These are phyloP conservation scores for Ogataea populi-albae DNA, from an alignment of 805 yeast genomes.

Conservation along the genomic window DNA sequence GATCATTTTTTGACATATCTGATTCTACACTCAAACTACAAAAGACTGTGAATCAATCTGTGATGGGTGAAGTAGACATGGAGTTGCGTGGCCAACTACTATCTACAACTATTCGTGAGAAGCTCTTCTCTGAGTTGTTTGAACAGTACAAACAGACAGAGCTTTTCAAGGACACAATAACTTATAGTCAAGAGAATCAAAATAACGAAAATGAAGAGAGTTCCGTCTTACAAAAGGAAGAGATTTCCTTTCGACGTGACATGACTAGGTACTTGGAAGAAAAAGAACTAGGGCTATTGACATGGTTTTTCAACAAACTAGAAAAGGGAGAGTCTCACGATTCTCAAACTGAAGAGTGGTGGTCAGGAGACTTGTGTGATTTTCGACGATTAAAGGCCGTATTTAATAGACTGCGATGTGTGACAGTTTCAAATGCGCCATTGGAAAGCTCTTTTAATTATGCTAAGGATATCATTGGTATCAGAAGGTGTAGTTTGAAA, in stretches of 20 bases:
- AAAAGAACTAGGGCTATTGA: too few relatives aligned
- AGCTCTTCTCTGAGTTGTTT: neutral
- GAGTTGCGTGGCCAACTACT: neutral
- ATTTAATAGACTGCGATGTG: neutral
- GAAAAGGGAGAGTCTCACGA: too few relatives aligned
- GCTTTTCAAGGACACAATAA: neutral
- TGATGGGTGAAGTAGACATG: neutral
- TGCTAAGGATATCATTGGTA: conserved; percentile 2
- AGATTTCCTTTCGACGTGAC: neutral
- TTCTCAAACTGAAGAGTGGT: conserved; percentile 1
- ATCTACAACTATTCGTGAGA: neutral
- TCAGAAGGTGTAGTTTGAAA: too few relatives aligned
- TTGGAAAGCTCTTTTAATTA: conserved; percentile 1
- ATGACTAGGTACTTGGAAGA: too few relatives aligned
- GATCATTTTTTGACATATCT: neutral
- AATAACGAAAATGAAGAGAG: too few relatives aligned
- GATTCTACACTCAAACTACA: neutral
- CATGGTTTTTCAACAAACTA: too few relatives aligned
- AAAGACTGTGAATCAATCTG: neutral
- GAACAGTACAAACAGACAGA: conserved; percentile 3
- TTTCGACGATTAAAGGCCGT: conserved; percentile 1
- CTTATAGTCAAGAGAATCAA: too few relatives aligned
- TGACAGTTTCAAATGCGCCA: conserved; percentile 1
- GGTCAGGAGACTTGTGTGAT: neutral
- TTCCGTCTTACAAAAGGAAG: neutral